Conservation (phyloP, 208 protist genomes). For the Leishmania aethiopica region DNA sequence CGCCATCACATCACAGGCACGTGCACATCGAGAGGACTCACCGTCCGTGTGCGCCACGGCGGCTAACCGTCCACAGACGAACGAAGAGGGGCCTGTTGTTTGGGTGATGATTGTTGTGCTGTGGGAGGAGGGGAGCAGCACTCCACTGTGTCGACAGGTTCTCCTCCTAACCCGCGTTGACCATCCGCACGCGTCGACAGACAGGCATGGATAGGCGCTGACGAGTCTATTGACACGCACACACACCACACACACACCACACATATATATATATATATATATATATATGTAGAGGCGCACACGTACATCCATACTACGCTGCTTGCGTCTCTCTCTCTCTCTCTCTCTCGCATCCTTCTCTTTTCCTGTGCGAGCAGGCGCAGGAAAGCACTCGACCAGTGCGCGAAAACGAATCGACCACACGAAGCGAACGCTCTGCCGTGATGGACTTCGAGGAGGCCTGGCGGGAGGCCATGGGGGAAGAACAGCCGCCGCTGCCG, state of each 20-base stretch:
- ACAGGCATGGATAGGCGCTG: no score
- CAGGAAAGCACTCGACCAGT: not conserved
- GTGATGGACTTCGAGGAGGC: conserved; percentile 32
- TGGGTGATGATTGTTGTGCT: no score
- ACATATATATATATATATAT: not conserved
- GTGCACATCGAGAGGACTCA: no score
- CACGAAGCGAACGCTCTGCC: not conserved
- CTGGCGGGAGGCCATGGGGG: conserved; percentile 28
- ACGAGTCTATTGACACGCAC: not conserved
- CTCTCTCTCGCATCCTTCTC: not conserved
- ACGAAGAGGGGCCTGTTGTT: no score
- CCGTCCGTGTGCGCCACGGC: no score
- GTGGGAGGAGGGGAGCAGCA: not conserved
- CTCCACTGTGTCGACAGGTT: not conserved
- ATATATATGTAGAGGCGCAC: not conserved
- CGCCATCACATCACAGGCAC: no score
- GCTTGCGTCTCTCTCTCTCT: not conserved
- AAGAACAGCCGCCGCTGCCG: not conserved
- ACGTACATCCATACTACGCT: conserved; percentile 2
- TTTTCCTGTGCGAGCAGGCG: not conserved
- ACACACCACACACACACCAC: conserved; percentile 13
- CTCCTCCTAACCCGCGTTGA: not conserved
- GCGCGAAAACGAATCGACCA: not conserved
- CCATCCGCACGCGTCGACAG: not conserved
- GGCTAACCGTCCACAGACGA: no score